Conservation (phyloP, 331 rosid species). For the Arachis monticola region DNA sequence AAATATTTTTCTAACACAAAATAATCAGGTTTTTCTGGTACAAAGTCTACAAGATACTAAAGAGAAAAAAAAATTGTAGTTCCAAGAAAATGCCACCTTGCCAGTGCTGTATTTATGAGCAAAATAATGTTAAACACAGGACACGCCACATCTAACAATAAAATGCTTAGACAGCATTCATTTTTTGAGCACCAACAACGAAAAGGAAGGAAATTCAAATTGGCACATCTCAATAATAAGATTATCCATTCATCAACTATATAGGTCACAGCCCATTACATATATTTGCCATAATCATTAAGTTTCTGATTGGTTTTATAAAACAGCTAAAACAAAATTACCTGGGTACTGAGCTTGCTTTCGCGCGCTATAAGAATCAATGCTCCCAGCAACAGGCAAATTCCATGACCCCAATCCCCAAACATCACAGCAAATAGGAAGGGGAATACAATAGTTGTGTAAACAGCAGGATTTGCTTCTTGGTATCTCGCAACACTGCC, state of each 20-base stretch:
- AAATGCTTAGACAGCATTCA: constrained; percentile 27
- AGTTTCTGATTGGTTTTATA: constrained; percentile 28
- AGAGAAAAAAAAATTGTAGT: background rate
- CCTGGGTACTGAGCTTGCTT: constrained; percentile 86
- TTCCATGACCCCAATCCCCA: constrained; percentile 99
- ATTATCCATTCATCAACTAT: constrained; percentile 32
- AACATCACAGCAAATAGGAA: constrained; percentile 98
- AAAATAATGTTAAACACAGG: constrained; percentile 19
- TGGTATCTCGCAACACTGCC: constrained; percentile 96
- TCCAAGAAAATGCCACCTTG: background rate
- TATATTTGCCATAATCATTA: constrained; percentile 22
- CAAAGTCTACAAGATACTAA: background rate
- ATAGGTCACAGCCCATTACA: constrained; percentile 19
- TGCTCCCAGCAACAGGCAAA: constrained; percentile 95
- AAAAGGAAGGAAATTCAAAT: constrained; percentile 29
- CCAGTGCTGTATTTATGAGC: background rate
- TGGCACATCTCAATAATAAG: constrained; percentile 20
- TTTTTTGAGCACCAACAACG: constrained; percentile 29
- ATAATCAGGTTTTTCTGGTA: background rate
- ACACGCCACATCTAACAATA: background rate
- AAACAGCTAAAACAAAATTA: constrained; percentile 39
- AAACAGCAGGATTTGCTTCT: constrained; percentile 99
- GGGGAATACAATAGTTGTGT: constrained; percentile 82
- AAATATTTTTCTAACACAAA: background rate
- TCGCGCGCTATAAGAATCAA: constrained; percentile 91